Percentiles rank a stretch among this genome's conserved stretches.
Evolutionary conservation across 306 rosid species (phyloP).

Genomic region (Begonia peltatifolia): DNA sequence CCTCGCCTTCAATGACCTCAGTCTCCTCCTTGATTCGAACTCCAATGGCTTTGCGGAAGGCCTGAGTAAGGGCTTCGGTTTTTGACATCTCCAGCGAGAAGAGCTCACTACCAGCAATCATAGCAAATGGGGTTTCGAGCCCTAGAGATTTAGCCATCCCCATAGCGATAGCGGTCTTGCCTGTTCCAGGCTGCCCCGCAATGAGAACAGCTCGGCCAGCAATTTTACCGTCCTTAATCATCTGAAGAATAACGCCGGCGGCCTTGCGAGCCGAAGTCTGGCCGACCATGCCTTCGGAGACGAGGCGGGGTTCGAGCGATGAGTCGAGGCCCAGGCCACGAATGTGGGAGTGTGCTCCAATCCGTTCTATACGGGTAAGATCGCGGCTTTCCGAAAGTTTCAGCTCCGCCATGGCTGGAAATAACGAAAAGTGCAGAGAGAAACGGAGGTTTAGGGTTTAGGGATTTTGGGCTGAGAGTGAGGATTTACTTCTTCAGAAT

Average conservation of each 20-base stretch:
- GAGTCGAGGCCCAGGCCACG: slow-evolving; percentile 95
- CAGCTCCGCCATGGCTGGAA: slow-evolving; percentile 32
- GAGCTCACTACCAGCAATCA: slow-evolving; percentile 92
- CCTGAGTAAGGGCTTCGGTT: slow-evolving; percentile 83
- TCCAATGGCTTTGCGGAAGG: slow-evolving; percentile 84
- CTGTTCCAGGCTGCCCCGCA: slow-evolving; percentile 94
- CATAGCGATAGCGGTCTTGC: slow-evolving; percentile 98
- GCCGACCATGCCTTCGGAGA: slow-evolving; percentile 98
- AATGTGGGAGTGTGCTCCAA: slow-evolving; percentile 97
- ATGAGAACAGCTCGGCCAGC: slow-evolving; percentile 85
- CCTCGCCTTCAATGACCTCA: slow-evolving; percentile 91
- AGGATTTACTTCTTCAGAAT: too few relatives aligned
- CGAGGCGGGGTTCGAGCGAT: slow-evolving; percentile 61
- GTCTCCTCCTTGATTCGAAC: slow-evolving; percentile 97
- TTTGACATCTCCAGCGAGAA: slow-evolving; percentile 92
- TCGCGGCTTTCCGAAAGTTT: slow-evolving; percentile 85
- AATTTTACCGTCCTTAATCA: slow-evolving; percentile 83
- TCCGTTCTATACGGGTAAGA: slow-evolving; percentile 91
- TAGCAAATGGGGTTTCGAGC: slow-evolving; percentile 86
- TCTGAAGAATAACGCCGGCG: slow-evolving; percentile 86
- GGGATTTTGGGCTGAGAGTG: neutral
- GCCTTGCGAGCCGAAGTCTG: slow-evolving; percentile 79
- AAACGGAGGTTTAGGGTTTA: neutral
- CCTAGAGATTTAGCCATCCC: slow-evolving; percentile 99
- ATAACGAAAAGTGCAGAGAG: neutral